Conservation (phyloP, 331 rosid genomes). For the Telfairia occidentalis region DNA sequence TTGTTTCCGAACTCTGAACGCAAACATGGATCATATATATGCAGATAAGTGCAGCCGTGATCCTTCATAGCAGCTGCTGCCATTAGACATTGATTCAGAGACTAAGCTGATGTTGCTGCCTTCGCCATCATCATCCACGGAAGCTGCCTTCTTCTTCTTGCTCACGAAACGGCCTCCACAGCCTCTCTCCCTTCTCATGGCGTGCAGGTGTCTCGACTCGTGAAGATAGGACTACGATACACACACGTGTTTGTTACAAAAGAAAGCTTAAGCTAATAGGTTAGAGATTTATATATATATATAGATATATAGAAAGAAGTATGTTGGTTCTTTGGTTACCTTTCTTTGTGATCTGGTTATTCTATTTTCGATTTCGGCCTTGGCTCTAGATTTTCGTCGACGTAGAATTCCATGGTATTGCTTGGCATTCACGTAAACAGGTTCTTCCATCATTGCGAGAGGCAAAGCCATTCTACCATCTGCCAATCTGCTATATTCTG, state of each 20-base stretch:
- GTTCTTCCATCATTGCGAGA: slow-evolving; percentile 31
- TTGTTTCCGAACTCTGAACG: not conserved
- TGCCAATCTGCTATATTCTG: not conserved
- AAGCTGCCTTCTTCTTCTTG: slow-evolving; percentile 21
- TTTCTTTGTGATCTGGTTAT: slow-evolving; percentile 20
- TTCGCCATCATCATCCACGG: not conserved
- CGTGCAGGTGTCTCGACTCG: slow-evolving; percentile 65
- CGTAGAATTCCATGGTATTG: slow-evolving; percentile 45
- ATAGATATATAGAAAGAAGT: not conserved
- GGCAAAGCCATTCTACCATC: slow-evolving; percentile 23
- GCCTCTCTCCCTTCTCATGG: slow-evolving; percentile 70
- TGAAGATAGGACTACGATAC: slow-evolving; percentile 58
- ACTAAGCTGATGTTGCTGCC: not conserved
- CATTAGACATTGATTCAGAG: not conserved
- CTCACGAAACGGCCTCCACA: slow-evolving; percentile 62
- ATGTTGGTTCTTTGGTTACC: slow-evolving; percentile 8
- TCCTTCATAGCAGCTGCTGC: slow-evolving; percentile 8
- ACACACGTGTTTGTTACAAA: not conserved
- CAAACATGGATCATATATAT: not conserved
- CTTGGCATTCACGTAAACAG: slow-evolving; percentile 41
- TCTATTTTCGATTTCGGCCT: slow-evolving; percentile 30
- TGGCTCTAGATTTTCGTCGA: slow-evolving; percentile 36
- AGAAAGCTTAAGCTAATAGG: not conserved
- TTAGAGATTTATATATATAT: not conserved
- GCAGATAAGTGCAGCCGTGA: not conserved